A percentile compares a stretch with the other conserved stretches of the same genome.
Conservation (phyloP, 2,329 filamentous ascomycete genomes). For the Pyricularia grisea region DNA sequence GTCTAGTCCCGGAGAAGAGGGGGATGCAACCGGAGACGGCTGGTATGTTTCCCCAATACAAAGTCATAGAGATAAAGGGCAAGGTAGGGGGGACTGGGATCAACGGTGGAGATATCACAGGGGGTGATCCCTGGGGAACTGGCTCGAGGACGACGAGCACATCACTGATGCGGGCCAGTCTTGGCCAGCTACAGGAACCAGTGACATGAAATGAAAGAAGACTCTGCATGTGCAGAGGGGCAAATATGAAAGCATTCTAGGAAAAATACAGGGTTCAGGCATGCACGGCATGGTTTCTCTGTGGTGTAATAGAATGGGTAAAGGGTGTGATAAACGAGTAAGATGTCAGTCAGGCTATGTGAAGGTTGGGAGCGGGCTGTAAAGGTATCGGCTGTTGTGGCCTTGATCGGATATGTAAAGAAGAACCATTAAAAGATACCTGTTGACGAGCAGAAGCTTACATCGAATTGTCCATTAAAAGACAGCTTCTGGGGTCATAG, state of each 20-base stretch:
- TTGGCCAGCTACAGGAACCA: neutral
- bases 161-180: neutral
- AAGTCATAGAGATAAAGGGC: neutral
- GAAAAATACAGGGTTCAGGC: neutral
- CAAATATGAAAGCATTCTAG: constrained; percentile 17
- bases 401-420: neutral
- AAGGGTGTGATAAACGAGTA: neutral
- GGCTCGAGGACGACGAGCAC: constrained; percentile 12
- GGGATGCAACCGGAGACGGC: neutral
- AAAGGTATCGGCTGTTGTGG: neutral
- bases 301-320: neutral
- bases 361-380: neutral
- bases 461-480: neutral
- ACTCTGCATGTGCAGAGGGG: constrained; percentile 30
- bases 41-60: neutral
- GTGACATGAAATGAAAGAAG: constrained; percentile 19
- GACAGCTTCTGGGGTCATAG: neutral
- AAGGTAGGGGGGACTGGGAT: constrained; percentile 1
- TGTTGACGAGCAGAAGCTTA: neutral
- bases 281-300: neutral
- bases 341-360: neutral
- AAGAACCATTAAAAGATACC: neutral
- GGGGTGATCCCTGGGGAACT: constrained; percentile 20
- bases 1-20: constrained; percentile 4
- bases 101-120: constrained; percentile 3